Evolutionary conservation across 2,329 filamentous ascomycete species (phyloP).

Genomic region (Colletotrichum neosansevieriae): DNA sequence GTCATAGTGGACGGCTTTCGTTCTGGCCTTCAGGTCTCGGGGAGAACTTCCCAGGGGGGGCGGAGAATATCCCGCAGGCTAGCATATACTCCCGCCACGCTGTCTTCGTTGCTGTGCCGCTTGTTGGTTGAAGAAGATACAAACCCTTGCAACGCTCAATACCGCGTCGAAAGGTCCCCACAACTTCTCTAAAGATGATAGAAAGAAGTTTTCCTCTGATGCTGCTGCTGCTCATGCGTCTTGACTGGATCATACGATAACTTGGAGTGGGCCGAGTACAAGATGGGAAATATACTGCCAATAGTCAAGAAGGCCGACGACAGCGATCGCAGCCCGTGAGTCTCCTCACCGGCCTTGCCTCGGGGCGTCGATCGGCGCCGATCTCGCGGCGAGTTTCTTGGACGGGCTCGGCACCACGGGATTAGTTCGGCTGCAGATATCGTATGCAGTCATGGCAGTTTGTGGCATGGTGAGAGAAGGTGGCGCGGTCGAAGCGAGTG

Average conservation of each 20-base stretch:
- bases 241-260: no score
- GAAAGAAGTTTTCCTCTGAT: no score
- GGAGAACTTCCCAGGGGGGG: neutral
- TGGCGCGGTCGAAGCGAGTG: slow-evolving; percentile 23
- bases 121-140: neutral
- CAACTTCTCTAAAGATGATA: no score
- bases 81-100: neutral
- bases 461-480: slow-evolving; percentile 13
- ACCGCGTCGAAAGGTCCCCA: no score
- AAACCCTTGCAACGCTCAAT: neutral
- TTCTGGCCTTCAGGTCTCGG: slow-evolving; percentile 6
- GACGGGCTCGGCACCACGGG: slow-evolving; percentile 16
- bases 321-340: neutral
- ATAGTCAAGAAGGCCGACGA: slow-evolving; percentile 9
- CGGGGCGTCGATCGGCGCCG: slow-evolving; percentile 35
- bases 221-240: no score
- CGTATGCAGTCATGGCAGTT: slow-evolving; percentile 32
- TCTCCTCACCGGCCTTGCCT: slow-evolving; percentile 27
- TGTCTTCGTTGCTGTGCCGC: neutral
- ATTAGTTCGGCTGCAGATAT: slow-evolving; percentile 19
- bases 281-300: neutral
- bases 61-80: slow-evolving; percentile 24
- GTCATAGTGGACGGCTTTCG: slow-evolving; percentile 26
- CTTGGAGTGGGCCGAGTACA: no score
- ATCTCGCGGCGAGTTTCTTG: slow-evolving; percentile 15